These are phyloP conservation scores for Kodamaea alishanica DNA, from an alignment of 1,139 yeast genomes.

Conservation along the genomic window DNA sequence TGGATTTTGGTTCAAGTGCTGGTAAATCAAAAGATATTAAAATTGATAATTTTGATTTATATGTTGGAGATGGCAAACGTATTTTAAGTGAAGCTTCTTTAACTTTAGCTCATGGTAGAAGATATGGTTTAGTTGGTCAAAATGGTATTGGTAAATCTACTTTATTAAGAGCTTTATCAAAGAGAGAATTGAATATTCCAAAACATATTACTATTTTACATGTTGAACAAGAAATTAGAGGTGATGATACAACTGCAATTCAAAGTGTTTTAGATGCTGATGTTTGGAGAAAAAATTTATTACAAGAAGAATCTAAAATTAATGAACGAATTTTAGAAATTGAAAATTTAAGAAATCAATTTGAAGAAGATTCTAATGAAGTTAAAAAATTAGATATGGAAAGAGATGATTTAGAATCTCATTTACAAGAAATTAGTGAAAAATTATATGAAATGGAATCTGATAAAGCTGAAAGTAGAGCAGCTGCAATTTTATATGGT, in stretches of 20 bases:
- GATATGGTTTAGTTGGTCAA: slow-evolving; percentile 97
- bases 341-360: slow-evolving; percentile 61
- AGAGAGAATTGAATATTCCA: slow-evolving; percentile 91
- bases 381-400: slow-evolving; percentile 82
- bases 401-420: slow-evolving; percentile 77
- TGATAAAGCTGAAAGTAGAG: slow-evolving; percentile 96
- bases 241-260: slow-evolving; percentile 85
- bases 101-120: slow-evolving; percentile 84
- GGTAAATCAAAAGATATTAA: slow-evolving; percentile 95
- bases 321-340: slow-evolving; percentile 73
- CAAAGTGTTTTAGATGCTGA: slow-evolving; percentile 97
- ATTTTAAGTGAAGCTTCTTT: slow-evolving; percentile 85
- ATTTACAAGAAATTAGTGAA: slow-evolving; percentile 73
- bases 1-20: slow-evolving; percentile 84
- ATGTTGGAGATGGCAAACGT: slow-evolving; percentile 94
- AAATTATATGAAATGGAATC: slow-evolving; percentile 90
- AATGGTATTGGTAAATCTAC: slow-evolving; percentile 99
- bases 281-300: slow-evolving; percentile 92
- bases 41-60: slow-evolving; percentile 85
- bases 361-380: slow-evolving; percentile 82
- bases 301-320: slow-evolving; percentile 72
- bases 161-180: slow-evolving; percentile 78
- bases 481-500: slow-evolving; percentile 91
- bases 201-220: slow-evolving; percentile 92
- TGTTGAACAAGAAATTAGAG: slow-evolving; percentile 94